A percentile compares a stretch with the other conserved stretches of the same genome.
Conservation (phyloP, 1,284 basidiomycete species). For the Sanghuangporus weigelae region DNA sequence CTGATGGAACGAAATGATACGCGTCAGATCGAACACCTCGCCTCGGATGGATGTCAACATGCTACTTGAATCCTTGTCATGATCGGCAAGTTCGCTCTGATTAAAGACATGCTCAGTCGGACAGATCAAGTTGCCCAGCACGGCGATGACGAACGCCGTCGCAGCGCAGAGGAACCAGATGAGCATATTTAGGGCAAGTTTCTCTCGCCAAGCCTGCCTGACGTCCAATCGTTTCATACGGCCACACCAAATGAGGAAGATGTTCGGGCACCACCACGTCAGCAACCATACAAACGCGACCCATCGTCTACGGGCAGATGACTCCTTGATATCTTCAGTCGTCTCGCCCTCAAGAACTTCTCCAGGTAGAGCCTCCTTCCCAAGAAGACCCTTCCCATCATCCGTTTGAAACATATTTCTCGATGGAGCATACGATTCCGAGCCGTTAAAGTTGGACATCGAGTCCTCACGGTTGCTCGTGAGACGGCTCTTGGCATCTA, state of each 20-base stretch:
- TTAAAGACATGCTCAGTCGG: conserved; percentile 92
- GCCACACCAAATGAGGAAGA: conserved; percentile 65
- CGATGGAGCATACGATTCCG: conserved; percentile 89
- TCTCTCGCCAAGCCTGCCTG: conserved; percentile 96
- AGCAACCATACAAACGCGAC: conserved; percentile 85
- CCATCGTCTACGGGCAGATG: conserved; percentile 80
- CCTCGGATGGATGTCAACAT: conserved; percentile 84
- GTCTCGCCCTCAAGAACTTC: conserved; percentile 83
- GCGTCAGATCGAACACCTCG: conserved; percentile 84
- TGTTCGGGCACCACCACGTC: conserved; percentile 87
- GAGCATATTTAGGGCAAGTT: conserved; percentile 91
- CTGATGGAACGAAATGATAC: conserved; percentile 55
- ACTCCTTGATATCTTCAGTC: conserved; percentile 81
- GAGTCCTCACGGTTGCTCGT: conserved; percentile 75
- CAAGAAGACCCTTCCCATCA: conserved; percentile 65
- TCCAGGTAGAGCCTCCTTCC: conserved; percentile 77
- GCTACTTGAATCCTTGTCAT: conserved; percentile 66
- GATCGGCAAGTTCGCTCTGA: conserved; percentile 66
- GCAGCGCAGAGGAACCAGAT: conserved; percentile 93
- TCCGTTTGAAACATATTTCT: conserved; percentile 90
- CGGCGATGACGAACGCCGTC: conserved; percentile 89
- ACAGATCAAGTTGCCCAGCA: conserved; percentile 88
- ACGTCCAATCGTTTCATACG: conserved; percentile 94
- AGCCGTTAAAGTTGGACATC: conserved; percentile 68
- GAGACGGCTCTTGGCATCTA: conserved; percentile 66